Conservation (phyloP, 805 yeast species). For the Yarrowia deformans region DNA sequence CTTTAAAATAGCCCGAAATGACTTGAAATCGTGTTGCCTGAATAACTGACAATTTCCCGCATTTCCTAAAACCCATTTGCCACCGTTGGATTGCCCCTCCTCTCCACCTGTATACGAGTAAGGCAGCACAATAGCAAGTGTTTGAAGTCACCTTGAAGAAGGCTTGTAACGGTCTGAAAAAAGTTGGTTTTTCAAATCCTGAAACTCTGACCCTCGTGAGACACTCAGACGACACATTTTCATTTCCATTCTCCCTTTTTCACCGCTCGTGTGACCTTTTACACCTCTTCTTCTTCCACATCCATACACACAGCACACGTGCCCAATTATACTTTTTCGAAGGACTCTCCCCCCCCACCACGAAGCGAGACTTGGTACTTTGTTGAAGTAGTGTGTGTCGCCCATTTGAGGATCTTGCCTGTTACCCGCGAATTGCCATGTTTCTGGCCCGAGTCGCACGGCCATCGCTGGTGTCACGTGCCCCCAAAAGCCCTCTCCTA, state of each 20-base stretch:
- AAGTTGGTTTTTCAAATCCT: neutral
- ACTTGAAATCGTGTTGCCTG: no score
- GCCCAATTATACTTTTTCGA: conserved; percentile 8
- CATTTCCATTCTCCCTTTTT: neutral
- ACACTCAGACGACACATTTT: neutral
- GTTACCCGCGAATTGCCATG: neutral
- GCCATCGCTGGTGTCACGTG: neutral
- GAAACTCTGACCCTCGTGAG: neutral
- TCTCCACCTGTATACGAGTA: neutral
- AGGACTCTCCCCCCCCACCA: no score
- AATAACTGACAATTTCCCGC: no score
- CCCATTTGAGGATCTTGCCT: no score
- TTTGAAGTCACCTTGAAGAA: neutral
- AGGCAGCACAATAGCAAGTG: conserved; percentile 4
- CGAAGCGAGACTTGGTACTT: no score
- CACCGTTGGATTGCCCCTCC: neutral
- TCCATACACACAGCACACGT: conserved; percentile 13
- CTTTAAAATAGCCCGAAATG: no score
- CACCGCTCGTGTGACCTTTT: neutral
- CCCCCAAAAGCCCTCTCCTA: neutral
- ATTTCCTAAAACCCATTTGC: no score
- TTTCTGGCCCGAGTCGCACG: conserved; percentile 4
- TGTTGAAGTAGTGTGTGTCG: no score
- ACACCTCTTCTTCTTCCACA: neutral
- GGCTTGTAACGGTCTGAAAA: neutral